Percentiles rank a stretch among this genome's conserved stretches.
phyloP scores from a whole-genome alignment of 2,329 filamentous ascomycete species.

The Rutstroemia sp. region DNA sequence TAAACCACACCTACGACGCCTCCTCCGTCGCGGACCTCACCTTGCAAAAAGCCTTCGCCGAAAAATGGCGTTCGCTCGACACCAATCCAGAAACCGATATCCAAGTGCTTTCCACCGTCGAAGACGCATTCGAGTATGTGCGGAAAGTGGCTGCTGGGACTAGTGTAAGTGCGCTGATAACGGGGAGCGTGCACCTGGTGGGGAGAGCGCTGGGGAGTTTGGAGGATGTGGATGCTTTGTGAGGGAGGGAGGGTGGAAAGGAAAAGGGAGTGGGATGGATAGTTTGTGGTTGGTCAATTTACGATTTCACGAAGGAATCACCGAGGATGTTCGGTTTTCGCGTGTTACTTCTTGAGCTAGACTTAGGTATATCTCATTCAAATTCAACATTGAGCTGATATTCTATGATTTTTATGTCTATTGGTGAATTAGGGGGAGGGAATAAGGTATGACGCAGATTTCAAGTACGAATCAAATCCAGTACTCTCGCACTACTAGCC shows the following conservation, averaged over 20 bases:
- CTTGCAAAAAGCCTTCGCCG: conserved; percentile 55
- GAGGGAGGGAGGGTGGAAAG: not conserved
- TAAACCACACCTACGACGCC: conserved; percentile 40
- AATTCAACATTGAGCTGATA: too few relatives aligned
- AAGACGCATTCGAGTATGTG: conserved; percentile 45
- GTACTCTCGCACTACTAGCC: too few relatives aligned
- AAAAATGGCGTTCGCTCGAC: conserved; percentile 20
- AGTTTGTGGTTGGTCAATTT: not conserved
- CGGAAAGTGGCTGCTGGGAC: conserved; percentile 32
- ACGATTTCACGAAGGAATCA: not conserved
- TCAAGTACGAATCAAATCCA: too few relatives aligned
- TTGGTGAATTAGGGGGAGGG: too few relatives aligned
- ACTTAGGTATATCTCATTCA: too few relatives aligned
- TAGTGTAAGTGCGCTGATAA: conserved; percentile 38
- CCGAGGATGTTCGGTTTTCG: too few relatives aligned
- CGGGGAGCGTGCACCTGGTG: conserved; percentile 57
- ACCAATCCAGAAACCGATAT: not conserved
- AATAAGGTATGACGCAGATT: too few relatives aligned
- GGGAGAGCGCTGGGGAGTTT: conserved; percentile 66
- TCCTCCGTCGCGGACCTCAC: conserved; percentile 42
- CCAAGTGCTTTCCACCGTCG: conserved; percentile 43
- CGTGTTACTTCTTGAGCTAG: too few relatives aligned
- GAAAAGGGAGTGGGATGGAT: not conserved
- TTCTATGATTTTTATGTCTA: too few relatives aligned
- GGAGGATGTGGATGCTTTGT: conserved; percentile 37